Percentiles rank a stretch among this genome's conserved stretches.
Evolutionary conservation across 331 rosid genomes (phyloP).

Genomic region (Cydonia oblonga): DNA sequence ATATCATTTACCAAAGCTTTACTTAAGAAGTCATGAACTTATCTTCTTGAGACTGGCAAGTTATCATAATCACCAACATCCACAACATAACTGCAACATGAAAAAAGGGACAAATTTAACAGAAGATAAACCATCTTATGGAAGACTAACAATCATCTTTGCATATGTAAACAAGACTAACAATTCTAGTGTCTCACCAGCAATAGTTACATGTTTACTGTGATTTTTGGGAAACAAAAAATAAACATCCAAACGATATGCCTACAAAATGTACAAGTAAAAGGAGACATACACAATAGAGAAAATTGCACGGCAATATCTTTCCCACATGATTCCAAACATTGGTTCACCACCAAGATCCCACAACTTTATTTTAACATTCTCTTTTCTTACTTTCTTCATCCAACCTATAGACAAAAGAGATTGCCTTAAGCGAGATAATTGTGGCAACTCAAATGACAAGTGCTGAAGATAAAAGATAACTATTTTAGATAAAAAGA

Average conservation of each 20-base stretch:
- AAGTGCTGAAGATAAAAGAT: neutral
- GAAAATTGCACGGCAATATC: conserved; percentile 18
- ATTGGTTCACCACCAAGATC: conserved; percentile 23
- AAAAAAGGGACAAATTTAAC: neutral
- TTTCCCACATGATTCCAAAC: conserved; percentile 21
- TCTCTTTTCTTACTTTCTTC: conserved; percentile 18
- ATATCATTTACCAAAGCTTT: conserved; percentile 33
- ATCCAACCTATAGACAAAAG: conserved; percentile 11
- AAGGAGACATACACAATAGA: conserved; percentile 12
- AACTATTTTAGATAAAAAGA: neutral
- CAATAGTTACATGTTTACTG: neutral
- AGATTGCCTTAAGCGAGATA: conserved; percentile 1
- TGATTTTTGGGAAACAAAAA: neutral
- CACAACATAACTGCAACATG: conserved; percentile 41
- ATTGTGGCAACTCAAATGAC: neutral
- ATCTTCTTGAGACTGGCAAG: conserved; percentile 26
- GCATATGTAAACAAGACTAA: no score
- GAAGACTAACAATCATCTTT: no score
- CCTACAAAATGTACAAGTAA: neutral
- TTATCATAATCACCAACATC: conserved; percentile 44
- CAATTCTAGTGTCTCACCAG: no score
- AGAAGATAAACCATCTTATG: no score
- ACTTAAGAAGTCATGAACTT: conserved; percentile 45
- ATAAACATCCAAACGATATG: no score
- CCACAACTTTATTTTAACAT: conserved; percentile 18